These are phyloP conservation scores for Senna siamea DNA, from an alignment of 306 rosid genomes.

Conservation along the genomic window DNA sequence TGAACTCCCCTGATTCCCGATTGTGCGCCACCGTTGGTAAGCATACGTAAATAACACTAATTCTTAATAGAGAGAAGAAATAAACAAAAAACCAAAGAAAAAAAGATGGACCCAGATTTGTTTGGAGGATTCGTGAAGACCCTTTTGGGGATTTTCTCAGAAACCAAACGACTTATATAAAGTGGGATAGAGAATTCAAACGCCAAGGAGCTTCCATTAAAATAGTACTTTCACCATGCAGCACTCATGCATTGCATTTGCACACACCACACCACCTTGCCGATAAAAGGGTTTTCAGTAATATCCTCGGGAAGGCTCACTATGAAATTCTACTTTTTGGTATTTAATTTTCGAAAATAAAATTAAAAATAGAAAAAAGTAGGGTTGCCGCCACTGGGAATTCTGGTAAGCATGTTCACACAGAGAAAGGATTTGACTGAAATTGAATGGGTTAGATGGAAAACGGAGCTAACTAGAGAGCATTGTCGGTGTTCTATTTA, in stretches of 20 bases:
- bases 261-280: conserved; percentile 17
- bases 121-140: no score
- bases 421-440: conserved; percentile 28
- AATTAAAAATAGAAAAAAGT: background rate
- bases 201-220: conserved; percentile 19
- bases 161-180: conserved; percentile 15
- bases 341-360: conserved; percentile 25
- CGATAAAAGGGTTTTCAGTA: background rate
- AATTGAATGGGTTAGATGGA: no score
- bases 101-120: no score
- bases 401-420: conserved; percentile 40
- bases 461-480: no score
- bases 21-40: conserved; percentile 55
- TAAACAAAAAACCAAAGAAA: no score
- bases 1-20: conserved; percentile 42
- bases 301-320: background rate
- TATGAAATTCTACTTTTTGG: background rate
- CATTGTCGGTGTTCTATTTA: conserved; percentile 33
- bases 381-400: conserved; percentile 31
- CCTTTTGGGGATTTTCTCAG: conserved; percentile 18
- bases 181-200: conserved; percentile 16
- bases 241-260: background rate
- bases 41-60: conserved; percentile 41
- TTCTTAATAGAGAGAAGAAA: no score
- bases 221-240: conserved; percentile 43